These are phyloP conservation scores for Tulasnella sp. DNA, from an alignment of 768 basidiomycete genomes.

Conservation along the genomic window DNA sequence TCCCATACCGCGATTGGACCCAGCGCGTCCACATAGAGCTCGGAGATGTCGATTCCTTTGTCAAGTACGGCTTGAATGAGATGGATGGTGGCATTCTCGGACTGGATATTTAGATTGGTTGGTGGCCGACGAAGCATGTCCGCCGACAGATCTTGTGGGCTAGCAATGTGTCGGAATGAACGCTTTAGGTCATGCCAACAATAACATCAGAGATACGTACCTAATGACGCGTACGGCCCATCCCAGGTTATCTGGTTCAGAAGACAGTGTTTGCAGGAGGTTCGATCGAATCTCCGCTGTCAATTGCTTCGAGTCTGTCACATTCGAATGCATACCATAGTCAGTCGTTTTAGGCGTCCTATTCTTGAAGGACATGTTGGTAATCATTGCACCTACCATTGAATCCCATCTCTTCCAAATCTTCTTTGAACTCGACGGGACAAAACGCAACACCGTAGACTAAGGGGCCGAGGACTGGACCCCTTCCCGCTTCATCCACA, in stretches of 20 bases:
- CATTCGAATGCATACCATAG: not conserved
- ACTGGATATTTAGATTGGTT: slow-evolving; percentile 77
- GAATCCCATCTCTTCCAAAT: slow-evolving; percentile 75
- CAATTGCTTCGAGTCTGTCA: slow-evolving; percentile 83
- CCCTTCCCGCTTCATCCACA: slow-evolving; percentile 97
- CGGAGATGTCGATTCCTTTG: slow-evolving; percentile 43
- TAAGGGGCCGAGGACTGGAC: slow-evolving; percentile 89
- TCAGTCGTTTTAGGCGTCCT: not conserved
- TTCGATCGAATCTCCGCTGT: slow-evolving; percentile 56
- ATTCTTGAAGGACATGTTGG: too few relatives aligned
- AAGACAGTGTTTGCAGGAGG: slow-evolving; percentile 55
- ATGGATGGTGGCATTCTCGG: slow-evolving; percentile 79
- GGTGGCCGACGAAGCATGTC: slow-evolving; percentile 85
- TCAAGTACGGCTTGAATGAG: slow-evolving; percentile 79
- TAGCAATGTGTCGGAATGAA: slow-evolving; percentile 29
- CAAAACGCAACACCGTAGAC: slow-evolving; percentile 97
- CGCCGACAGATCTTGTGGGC: slow-evolving; percentile 82
- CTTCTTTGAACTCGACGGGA: slow-evolving; percentile 60
- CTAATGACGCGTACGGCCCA: slow-evolving; percentile 77
- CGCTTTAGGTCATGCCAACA: not conserved
- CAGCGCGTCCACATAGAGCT: slow-evolving; percentile 93
- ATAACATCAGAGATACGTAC: slow-evolving; percentile 28
- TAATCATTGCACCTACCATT: too few relatives aligned
- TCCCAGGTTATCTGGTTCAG: slow-evolving; percentile 58
- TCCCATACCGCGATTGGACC: slow-evolving; percentile 82